Evolutionary conservation across 805 yeast genomes (phyloP).

Genomic region (Phaffomyces thermotolerans): DNA sequence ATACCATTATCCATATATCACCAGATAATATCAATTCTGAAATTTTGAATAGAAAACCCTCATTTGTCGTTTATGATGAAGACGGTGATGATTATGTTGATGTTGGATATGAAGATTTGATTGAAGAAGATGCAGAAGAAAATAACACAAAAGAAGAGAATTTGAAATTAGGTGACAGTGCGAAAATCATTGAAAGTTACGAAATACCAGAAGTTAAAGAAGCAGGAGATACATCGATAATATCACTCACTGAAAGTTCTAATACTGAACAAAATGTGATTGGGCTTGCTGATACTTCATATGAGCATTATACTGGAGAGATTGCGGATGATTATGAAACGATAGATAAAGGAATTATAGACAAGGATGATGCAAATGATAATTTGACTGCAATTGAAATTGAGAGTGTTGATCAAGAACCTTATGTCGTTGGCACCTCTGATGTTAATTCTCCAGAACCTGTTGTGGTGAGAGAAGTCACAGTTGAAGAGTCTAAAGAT

Average conservation of each 20-base stretch:
- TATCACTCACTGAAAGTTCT: not conserved
- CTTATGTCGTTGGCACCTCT: constrained; percentile 8
- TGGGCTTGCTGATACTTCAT: constrained; percentile 5
- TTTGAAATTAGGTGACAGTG: not conserved
- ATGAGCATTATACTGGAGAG: constrained; percentile 10
- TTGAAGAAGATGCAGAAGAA: constrained; percentile 11
- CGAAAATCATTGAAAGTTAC: not conserved
- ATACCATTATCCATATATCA: constrained; percentile 37
- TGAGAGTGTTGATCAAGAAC: constrained; percentile 5
- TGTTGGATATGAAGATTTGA: constrained; percentile 29
- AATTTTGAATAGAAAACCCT: constrained; percentile 16
- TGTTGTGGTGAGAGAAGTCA: not conserved
- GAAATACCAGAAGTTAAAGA: constrained; percentile 1
- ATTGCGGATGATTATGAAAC: constrained; percentile 19
- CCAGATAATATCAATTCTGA: constrained; percentile 19
- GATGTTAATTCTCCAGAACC: constrained; percentile 3
- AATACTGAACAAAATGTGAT: not conserved
- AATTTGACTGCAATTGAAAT: no score
- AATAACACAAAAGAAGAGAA: not conserved
- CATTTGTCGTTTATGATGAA: constrained; percentile 25
- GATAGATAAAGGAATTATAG: constrained; percentile 1
- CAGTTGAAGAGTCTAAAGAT: not conserved
- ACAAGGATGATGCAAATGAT: not conserved
- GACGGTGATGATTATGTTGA: constrained; percentile 42
- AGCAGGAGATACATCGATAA: constrained; percentile 3